Evolutionary conservation across 2,329 filamentous ascomycete genomes (phyloP), one percentile per base, ranked within the genome.

Genomic region (Alternaria incomplexa): DNA sequence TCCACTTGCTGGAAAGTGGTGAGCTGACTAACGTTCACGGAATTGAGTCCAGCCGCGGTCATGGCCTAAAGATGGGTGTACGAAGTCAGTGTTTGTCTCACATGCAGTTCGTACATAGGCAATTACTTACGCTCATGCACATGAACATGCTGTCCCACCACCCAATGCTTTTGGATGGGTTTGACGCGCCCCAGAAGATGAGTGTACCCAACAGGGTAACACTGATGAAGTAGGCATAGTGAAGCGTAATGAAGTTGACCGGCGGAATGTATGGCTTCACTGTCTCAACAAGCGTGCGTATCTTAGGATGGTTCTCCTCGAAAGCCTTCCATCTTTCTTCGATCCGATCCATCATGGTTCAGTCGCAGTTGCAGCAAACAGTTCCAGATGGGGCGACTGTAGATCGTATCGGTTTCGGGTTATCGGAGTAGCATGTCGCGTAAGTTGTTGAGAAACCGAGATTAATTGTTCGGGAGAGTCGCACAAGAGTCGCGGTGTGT

Each of bases 141-240:
- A 72, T 70, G 56, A 72, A 72, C 66, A 70, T 52, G 56, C 66
- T 61, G 40, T 72, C 66, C 69, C 69, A 72, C 67, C 67, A 72
- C 28, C 69, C 64, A 8, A 72, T 67, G 54, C 69, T 72, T 47
- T 61, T 62, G 22, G 69, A 58, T 28, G 69, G 69, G 26, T 55
- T 60, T 6, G 69, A 72, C 2, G 69, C 62, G 47, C 67, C 67
- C 69, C 69, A 71, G 50, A 71, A 70, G n/a, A 71, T 70, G 20
- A 68, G 56, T 8, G 67, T 63, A 17, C 67, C 67, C 13, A 71
- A 48, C 22, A 71, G 58, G 10, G 65, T 63, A 13, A 63, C 50
- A 40, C 47, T 54, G 25, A 71, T 62, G 50, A 71, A 71, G 52
- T 71, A 71, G 17, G 65, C 57, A 70, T 71, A 71, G 55, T 71